Percentiles rank a stretch among this genome's conserved stretches.
phyloP scores from a whole-genome alignment of 2,329 filamentous ascomycete species.

The Aureobasidium sp. region DNA sequence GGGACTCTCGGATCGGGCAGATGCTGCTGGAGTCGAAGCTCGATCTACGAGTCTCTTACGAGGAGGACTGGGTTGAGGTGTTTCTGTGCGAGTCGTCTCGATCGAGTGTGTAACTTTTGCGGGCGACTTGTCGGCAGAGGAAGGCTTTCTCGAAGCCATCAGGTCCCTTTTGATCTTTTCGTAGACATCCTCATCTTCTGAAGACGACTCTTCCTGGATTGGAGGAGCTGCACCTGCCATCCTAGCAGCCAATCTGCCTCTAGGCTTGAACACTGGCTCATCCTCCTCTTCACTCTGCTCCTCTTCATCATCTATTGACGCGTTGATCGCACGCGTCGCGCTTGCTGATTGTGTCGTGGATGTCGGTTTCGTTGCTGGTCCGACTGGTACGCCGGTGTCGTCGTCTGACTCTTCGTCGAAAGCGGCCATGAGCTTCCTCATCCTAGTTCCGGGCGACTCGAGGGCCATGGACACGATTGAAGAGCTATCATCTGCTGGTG shows the following conservation, averaged over 20 bases:
- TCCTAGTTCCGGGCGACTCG: constrained; percentile 39
- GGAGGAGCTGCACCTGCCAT: constrained; percentile 43
- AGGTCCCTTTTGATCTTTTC: constrained; percentile 40
- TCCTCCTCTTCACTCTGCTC: constrained; percentile 35
- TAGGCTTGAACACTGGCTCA: constrained; percentile 38
- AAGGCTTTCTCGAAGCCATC: constrained; percentile 28
- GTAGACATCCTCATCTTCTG: constrained; percentile 31
- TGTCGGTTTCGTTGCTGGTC: not conserved
- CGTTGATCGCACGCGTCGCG: not conserved
- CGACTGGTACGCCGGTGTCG: constrained; percentile 20
- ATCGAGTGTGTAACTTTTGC: not conserved
- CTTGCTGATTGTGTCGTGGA: not conserved
- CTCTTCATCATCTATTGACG: constrained; percentile 17
- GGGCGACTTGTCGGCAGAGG: constrained; percentile 4
- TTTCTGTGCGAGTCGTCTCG: not conserved
- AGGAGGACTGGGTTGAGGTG: not conserved
- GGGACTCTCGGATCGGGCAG: constrained; percentile 5
- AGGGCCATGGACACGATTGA: constrained; percentile 21
- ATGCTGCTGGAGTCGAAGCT: constrained; percentile 2
- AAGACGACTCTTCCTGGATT: constrained; percentile 19
- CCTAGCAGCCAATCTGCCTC: constrained; percentile 57
- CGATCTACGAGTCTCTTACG: not conserved
- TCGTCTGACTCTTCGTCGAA: constrained; percentile 36
- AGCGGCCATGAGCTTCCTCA: constrained; percentile 43
- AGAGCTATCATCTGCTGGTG: constrained; percentile 8